Evolutionary conservation across 495 filamentous ascomycete genomes (phyloP).

Genomic region (Penicillium coprophilum): DNA sequence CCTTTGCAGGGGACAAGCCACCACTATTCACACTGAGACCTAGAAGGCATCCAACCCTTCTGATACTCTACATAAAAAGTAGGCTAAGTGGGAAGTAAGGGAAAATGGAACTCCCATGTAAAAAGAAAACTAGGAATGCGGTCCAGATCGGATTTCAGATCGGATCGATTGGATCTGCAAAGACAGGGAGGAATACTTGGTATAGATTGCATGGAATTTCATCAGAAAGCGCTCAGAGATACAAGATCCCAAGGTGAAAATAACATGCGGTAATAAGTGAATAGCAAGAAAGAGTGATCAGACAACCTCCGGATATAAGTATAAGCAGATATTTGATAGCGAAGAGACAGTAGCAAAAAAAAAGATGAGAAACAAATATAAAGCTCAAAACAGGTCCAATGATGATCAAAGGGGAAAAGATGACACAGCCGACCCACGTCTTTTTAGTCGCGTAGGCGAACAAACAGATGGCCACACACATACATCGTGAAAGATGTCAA

Average conservation of each 20-base stretch:
- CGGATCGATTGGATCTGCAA: background rate
- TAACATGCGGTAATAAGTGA: conserved; percentile 18
- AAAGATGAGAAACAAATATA: conserved; percentile 19
- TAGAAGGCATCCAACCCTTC: background rate
- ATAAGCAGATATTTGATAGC: conserved; percentile 17
- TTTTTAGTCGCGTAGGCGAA: conserved; percentile 27
- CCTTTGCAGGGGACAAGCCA: background rate
- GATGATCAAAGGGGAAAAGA: conserved; percentile 18
- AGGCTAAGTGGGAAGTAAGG: background rate
- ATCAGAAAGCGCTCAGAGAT: conserved; percentile 19
- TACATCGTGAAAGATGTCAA: conserved; percentile 5
- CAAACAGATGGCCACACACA: conserved; percentile 18
- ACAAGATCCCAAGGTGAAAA: conserved; percentile 8
- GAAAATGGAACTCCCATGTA: background rate
- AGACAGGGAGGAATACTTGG: background rate
- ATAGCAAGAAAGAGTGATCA: conserved; percentile 41
- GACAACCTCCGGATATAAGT: conserved; percentile 44
- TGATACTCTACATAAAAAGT: background rate
- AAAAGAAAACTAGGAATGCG: background rate
- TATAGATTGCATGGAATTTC: conserved; percentile 8
- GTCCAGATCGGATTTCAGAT: background rate
- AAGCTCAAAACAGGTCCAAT: conserved; percentile 12
- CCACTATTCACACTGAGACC: background rate
- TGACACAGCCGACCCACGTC: conserved; percentile 32
- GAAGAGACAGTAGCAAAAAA: conserved; percentile 13